Conservation (phyloP, 73 alveolate species). For the Stentor coeruleus region DNA sequence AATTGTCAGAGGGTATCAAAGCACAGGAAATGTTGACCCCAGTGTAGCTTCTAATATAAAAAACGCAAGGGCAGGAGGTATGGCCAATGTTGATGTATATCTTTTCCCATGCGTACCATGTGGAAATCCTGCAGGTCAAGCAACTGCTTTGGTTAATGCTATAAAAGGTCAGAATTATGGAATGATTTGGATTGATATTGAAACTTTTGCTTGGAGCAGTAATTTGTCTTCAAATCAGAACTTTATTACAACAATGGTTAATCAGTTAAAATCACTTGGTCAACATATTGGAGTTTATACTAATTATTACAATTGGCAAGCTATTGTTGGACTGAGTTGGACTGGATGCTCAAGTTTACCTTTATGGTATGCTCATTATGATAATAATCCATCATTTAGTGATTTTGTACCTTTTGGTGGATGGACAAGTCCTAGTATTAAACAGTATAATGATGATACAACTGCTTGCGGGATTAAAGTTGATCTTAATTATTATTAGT, state of each 20-base stretch:
- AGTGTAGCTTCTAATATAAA: constrained; percentile 45
- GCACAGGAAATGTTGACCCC: constrained; percentile 68
- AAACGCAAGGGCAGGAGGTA: constrained; percentile 71
- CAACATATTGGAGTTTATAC: constrained; percentile 61
- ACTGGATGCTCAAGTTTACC: constrained; percentile 42
- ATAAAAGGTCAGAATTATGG: constrained; percentile 47
- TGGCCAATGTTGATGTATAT: constrained; percentile 50
- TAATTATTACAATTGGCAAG: constrained; percentile 56
- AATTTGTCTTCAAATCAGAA: constrained; percentile 51
- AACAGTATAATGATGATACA: constrained; percentile 61
- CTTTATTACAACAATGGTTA: constrained; percentile 42
- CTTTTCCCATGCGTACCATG: constrained; percentile 9
- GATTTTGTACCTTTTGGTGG: constrained; percentile 74
- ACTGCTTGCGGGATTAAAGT: constrained; percentile 64
- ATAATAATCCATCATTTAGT: constrained; percentile 50
- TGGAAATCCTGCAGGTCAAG: constrained; percentile 27
- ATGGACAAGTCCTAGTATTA: constrained; percentile 68
- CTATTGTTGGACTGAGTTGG: constrained; percentile 63
- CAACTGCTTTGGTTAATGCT: not conserved
- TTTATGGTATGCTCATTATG: constrained; percentile 84
- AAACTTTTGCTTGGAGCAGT: constrained; percentile 52
- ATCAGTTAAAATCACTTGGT: constrained; percentile 42
- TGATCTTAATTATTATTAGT: constrained; percentile 55
- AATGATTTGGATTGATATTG: constrained; percentile 80
- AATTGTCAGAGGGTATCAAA: constrained; percentile 65